These are phyloP conservation scores for Angomonas deanei DNA, from an alignment of 208 protist species.

Conservation along the genomic window DNA sequence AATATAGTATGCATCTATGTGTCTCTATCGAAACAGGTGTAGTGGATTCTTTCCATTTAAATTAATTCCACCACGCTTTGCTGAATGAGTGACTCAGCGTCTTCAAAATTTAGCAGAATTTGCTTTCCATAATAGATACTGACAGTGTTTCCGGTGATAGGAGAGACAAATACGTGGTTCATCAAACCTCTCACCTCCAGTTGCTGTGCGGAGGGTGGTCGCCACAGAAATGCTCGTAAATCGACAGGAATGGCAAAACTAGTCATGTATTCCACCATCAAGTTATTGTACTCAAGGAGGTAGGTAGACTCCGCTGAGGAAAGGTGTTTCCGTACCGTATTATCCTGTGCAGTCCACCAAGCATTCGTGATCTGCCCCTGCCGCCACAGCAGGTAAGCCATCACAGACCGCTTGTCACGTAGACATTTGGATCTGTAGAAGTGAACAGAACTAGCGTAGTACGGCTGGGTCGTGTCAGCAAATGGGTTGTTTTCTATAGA, in stretches of 20 bases:
- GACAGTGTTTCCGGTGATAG: conserved; percentile 58
- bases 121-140: conserved; percentile 76
- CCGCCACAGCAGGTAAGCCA: conserved; percentile 78
- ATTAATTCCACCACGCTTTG: conserved; percentile 74
- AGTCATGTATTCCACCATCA: conserved; percentile 88
- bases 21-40: background rate
- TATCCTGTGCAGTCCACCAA: conserved; percentile 78
- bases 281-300: conserved; percentile 65
- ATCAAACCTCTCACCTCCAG: conserved; percentile 69
- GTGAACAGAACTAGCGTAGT: conserved; percentile 65
- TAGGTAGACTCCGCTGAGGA: conserved; percentile 50
- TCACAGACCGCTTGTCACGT: conserved; percentile 72
- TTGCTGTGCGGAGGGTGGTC: conserved; percentile 68
- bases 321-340: conserved; percentile 42
- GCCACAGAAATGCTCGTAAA: conserved; percentile 72
- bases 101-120: conserved; percentile 68
- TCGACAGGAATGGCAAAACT: conserved; percentile 78
- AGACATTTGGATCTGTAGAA: conserved; percentile 75
- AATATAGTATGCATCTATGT: too few relatives aligned
- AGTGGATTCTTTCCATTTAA: background rate
- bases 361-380: conserved; percentile 46
- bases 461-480: conserved; percentile 57
- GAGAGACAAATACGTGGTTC: conserved; percentile 71
- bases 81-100: conserved; percentile 77
- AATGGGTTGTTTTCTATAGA: conserved; percentile 66